A percentile compares a stretch with the other conserved stretches of the same genome.
These are phyloP conservation scores for Schoenoplectus tabernaemontani DNA, from an alignment of 202 grass and related monocot species.

Conservation along the genomic window DNA sequence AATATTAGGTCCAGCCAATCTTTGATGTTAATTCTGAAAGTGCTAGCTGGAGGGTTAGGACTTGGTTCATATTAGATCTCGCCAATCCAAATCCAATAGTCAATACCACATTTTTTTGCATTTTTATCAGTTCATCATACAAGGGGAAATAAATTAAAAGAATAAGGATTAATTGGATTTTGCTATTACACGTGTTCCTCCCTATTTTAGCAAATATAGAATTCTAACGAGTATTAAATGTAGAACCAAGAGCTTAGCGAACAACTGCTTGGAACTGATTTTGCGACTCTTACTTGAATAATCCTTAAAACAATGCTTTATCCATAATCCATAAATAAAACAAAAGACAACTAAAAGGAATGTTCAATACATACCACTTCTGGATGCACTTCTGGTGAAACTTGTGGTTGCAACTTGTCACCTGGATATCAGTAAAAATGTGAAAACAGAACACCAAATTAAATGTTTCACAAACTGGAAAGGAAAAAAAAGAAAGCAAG, in stretches of 20 bases:
- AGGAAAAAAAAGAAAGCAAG: not conserved
- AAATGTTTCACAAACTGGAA: not conserved
- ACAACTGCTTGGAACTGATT: not conserved
- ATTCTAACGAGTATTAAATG: not conserved
- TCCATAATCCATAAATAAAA: not conserved
- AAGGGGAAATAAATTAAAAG: too few relatives aligned
- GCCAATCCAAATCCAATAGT: not conserved
- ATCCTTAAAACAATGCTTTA: not conserved
- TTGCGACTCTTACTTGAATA: not conserved
- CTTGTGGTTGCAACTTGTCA: not conserved
- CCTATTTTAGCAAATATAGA: too few relatives aligned
- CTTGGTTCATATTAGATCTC: not conserved
- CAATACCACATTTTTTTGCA: too few relatives aligned
- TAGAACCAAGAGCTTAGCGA: not conserved
- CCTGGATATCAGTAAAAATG: not conserved
- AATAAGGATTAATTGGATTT: not conserved
- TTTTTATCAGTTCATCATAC: too few relatives aligned
- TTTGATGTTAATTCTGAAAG: too few relatives aligned
- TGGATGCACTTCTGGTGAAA: not conserved
- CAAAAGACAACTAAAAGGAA: not conserved
- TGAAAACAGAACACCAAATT: not conserved
- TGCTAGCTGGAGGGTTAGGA: too few relatives aligned
- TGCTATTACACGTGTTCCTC: not conserved
- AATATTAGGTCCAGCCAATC: too few relatives aligned
- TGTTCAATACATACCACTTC: not conserved